Conservation (phyloP, 306 rosid species). For the Oxytropis ochrocephala region DNA sequence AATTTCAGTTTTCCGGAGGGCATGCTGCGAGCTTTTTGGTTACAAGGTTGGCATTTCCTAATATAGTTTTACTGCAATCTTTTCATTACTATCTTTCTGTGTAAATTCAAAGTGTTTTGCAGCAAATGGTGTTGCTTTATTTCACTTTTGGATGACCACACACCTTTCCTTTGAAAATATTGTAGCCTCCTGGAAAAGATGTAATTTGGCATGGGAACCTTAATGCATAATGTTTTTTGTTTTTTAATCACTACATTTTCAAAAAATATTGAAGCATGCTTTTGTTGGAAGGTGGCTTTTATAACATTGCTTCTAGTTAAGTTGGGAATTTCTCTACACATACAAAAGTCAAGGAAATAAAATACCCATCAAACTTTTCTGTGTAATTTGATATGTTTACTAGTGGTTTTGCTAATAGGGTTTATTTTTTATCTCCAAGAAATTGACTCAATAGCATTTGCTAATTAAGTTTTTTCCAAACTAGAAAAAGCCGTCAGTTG, state of each 20-base stretch:
- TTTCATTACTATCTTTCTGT: background rate
- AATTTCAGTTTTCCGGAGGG: slow-evolving; percentile 92
- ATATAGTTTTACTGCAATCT: background rate
- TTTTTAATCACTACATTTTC: slow-evolving; percentile 2
- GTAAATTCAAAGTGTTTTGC: slow-evolving; percentile 2
- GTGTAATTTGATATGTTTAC: background rate
- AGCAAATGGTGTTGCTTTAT: background rate
- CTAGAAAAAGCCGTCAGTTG: background rate
- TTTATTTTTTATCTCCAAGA: slow-evolving; percentile 4
- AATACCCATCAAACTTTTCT: background rate
- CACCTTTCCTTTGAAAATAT: background rate
- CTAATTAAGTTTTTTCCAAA: background rate
- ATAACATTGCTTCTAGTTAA: slow-evolving; percentile 5
- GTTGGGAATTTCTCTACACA: background rate
- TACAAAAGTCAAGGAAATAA: background rate
- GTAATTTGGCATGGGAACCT: slow-evolving; percentile 10
- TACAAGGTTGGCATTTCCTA: slow-evolving; percentile 61
- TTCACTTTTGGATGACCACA: slow-evolving; percentile 12
- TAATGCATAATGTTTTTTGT: background rate
- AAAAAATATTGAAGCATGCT: slow-evolving; percentile 10
- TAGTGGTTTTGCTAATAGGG: background rate
- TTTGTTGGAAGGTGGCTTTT: slow-evolving; percentile 12
- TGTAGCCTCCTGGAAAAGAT: background rate
- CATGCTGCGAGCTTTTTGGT: slow-evolving; percentile 98
- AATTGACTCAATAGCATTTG: slow-evolving; percentile 1